Evolutionary conservation across 176 grass and related monocot genomes (phyloP).

Genomic region (Lolium multiflorum): DNA sequence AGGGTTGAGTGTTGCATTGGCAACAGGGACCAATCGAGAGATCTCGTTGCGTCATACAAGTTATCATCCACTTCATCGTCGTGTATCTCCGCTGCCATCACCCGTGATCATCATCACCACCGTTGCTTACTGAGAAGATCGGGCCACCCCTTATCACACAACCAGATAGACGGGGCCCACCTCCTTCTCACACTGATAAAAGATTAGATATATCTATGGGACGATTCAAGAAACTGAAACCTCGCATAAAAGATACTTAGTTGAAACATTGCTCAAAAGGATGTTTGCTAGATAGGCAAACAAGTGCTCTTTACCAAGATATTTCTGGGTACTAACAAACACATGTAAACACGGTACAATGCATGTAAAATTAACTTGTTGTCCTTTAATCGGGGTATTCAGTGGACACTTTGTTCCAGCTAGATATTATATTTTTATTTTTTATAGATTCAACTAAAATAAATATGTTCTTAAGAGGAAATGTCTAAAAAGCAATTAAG

Average conservation of each 20-base stretch:
- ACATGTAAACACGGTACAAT: background rate
- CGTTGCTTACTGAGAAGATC: too few relatives aligned
- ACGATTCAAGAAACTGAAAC: background rate
- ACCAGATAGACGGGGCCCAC: too few relatives aligned
- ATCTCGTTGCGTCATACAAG: too few relatives aligned
- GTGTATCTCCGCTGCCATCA: too few relatives aligned
- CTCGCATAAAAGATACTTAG: background rate
- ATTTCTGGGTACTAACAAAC: background rate
- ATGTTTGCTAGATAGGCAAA: background rate
- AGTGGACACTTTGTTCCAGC: background rate
- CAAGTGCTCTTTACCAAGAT: background rate
- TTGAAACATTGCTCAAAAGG: background rate
- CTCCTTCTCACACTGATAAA: too few relatives aligned
- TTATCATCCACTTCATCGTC: too few relatives aligned
- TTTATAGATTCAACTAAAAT: background rate
- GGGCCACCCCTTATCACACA: too few relatives aligned
- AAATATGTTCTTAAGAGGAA: background rate
- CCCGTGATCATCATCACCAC: too few relatives aligned
- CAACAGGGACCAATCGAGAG: too few relatives aligned
- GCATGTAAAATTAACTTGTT: background rate
- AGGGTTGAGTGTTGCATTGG: too few relatives aligned
- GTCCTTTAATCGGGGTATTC: background rate
- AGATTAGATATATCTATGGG: background rate
- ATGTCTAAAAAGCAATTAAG: background rate
- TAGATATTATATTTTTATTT: background rate